Base-by-base conservation (phyloP, 192 early-diverging fungal genomes). In the Diversispora eburnea region DNA sequence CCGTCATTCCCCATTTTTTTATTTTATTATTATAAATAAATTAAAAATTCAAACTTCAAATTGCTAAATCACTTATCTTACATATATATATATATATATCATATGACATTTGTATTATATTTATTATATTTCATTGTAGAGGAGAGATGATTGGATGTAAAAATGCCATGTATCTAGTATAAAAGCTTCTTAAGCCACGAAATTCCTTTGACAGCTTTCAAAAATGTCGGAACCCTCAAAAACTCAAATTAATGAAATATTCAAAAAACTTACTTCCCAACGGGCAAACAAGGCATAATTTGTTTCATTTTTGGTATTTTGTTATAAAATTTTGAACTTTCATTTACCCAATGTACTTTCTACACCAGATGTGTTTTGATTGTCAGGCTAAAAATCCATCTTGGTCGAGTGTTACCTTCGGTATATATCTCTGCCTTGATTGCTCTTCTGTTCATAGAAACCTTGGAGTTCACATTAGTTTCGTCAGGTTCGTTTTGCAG, bases 381-480 rank as follows among this genome's bases (percentile, higher is more conserved):
- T 99, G 97, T 80, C 84, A 86, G 46, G 91, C 90, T 73, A 97
- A 96, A 82, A 95, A 91, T 75, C 97, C 97, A 54, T 93, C 92
- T 0, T 99, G 97, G 97, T 86, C 95, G 54, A 90, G 91, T 62
- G 93, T 98, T 25, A 94, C 93, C 6, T 98, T 90, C 79, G 97
- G 95, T 47, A 87, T 98, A 39, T 99, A 95, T 73, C 83, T 99
- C 55, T 99, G 97, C 78, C 86, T 95, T 33, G 96, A 99, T 73
- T 99, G 97, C 79, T 95, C 95, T 12, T 88, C 95, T 4, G 92
- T 94, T 25, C 97, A 99, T 76, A 88, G 97, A 72, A 96, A 95
- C 75, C 88, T 99, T 80, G 97, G 97, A 51, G 97, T 98, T 10
- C 97, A 99, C 75, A 94, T 98, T 62, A 92, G 91, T 10, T 98